Base-by-base conservation (phyloP, 139 green algal species). In the Asterochloris sp. region DNA sequence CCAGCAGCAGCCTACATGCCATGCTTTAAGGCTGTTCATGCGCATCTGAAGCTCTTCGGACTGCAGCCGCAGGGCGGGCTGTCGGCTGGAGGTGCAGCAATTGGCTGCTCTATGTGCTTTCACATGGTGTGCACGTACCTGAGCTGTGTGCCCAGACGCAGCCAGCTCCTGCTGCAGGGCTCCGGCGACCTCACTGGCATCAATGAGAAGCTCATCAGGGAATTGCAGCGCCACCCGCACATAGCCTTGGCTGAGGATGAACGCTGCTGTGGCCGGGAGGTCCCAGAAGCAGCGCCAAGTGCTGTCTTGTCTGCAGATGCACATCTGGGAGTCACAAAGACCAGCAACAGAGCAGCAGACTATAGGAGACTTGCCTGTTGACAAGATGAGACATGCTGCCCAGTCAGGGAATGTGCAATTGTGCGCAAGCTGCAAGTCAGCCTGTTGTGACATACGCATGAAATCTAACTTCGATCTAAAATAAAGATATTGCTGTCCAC, bases 161-260 rank as follows among this genome's bases (percentile, higher is more conserved):
- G 27, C 27, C 71, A 84, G 83, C 2, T 68, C 27, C 9, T 62
- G 21, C 74, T 91, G 83, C 24, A 94, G 26, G 4, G 69, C 47
- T 0, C 17, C 73, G 0, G 86, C 86, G 13, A 96, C 82, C 0
- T 64, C 10, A 0, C 86, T 76, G 14, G 89, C 89, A 26, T 92
- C 78, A 0, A 75, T 0, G 63, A 97, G 85, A 24, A 89, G 73
- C 11, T 92, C 87, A 66, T 97, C 93, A 24, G 93, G 92, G 29
- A 97, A 93, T 82, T 97, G 93, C 73, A 95, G 82, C 0, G 93
- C 87, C 0, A 95, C 87, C 11, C 68, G 62, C 12, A 23, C 80
- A 71, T 86, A 94, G 11, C 82, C 81, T 12, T 86, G 74, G 0
- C n/a, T 14, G 21, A 67, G 27, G n/a, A 96, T 81, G 27, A 90